These are phyloP conservation scores for Staphylotrichum longicolle DNA, from an alignment of 495 filamentous ascomycete species.

Conservation along the genomic window DNA sequence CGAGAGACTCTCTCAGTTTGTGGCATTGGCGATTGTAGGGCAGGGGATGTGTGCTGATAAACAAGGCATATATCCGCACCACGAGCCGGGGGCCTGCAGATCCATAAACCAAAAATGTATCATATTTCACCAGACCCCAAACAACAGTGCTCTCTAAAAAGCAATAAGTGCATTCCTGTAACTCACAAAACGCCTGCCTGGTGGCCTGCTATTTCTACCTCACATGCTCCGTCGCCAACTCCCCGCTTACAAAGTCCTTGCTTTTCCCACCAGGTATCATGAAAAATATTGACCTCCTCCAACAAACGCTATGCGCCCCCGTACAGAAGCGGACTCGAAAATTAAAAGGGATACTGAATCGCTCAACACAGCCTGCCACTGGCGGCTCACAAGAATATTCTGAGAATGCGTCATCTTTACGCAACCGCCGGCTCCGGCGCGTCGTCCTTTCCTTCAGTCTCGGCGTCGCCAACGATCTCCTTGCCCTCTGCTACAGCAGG, in stretches of 20 bases:
- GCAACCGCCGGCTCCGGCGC: slow-evolving; percentile 4
- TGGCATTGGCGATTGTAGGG: no score
- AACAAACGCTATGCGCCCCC: slow-evolving; percentile 17
- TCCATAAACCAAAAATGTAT: no score
- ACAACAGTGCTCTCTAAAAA: no score
- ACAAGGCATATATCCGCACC: background rate
- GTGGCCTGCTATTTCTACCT: slow-evolving; percentile 19
- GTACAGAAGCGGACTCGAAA: background rate
- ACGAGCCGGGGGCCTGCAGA: background rate
- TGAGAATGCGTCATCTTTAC: background rate
- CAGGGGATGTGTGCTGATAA: background rate
- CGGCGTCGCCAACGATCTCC: background rate
- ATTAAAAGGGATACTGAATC: slow-evolving; percentile 17
- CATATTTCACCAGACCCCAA: no score
- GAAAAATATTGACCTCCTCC: slow-evolving; percentile 8
- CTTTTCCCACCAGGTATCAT: slow-evolving; percentile 24
- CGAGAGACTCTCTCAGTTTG: background rate
- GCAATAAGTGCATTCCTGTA: slow-evolving; percentile 7
- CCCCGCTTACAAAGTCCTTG: slow-evolving; percentile 4
- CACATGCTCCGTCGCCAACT: slow-evolving; percentile 17
- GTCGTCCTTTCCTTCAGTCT: slow-evolving; percentile 10
- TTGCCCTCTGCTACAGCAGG: background rate
- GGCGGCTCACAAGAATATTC: slow-evolving; percentile 2
- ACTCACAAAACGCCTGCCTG: slow-evolving; percentile 12
- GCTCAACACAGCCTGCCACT: slow-evolving; percentile 8